These are phyloP conservation scores for Candida golubevii DNA, from an alignment of 805 yeast genomes.

Conservation along the genomic window DNA sequence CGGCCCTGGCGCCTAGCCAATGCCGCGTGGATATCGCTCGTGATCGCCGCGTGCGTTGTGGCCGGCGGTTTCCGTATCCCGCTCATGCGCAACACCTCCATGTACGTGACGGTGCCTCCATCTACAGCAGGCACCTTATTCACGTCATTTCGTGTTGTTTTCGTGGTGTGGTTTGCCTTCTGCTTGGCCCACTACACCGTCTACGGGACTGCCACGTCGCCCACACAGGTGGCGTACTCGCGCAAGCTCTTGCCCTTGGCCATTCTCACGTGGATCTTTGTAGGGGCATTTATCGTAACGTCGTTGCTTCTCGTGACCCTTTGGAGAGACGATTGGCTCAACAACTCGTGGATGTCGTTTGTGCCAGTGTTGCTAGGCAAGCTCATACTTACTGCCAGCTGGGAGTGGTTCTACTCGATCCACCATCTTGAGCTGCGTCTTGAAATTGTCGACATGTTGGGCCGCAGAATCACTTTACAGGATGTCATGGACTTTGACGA, in stretches of 20 bases:
- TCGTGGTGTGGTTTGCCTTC: constrained; percentile 27
- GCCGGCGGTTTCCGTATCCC: constrained; percentile 6
- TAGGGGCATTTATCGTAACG: constrained; percentile 35
- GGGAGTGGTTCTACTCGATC: constrained; percentile 65
- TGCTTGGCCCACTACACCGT: constrained; percentile 38
- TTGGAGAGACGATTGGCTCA: constrained; percentile 31
- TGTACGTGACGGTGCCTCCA: constrained; percentile 4
- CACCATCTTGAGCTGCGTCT: constrained; percentile 44
- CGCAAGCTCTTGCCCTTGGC: constrained; percentile 47
- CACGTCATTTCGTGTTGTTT: constrained; percentile 23
- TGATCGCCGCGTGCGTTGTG: constrained; percentile 17
- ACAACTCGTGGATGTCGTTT: constrained; percentile 48
- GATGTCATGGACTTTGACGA: constrained; percentile 25
- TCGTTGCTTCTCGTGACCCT: constrained; percentile 23
- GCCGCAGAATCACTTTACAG: constrained; percentile 51
- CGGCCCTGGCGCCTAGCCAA: constrained; percentile 27
- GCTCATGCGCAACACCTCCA: constrained; percentile 13
- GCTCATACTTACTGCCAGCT: constrained; percentile 48
- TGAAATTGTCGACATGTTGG: constrained; percentile 58
- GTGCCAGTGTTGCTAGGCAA: constrained; percentile 43
- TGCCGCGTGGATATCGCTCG: constrained; percentile 18
- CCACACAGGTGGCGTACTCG: constrained; percentile 42
- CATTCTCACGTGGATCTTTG: constrained; percentile 35
- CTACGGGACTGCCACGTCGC: constrained; percentile 26
- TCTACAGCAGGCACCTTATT: constrained; percentile 2